Base-by-base conservation (phyloP, 148 eudicot genomes). In the Nyssa sinensis region DNA sequence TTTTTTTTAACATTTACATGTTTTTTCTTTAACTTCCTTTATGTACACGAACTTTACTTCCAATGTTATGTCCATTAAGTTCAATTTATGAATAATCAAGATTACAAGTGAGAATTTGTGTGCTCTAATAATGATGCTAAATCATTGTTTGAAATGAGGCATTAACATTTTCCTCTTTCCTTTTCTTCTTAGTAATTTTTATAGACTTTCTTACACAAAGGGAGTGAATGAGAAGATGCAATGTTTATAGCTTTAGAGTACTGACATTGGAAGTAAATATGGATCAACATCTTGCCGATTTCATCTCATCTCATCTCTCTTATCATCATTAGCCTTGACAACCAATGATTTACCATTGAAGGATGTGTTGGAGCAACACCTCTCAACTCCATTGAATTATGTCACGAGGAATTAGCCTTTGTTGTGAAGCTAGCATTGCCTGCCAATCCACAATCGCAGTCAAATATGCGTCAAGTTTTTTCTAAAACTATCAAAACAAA, bases 151-250 rank as follows among this genome's bases (percentile, higher is more conserved):
- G 59, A 21, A 53, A 21, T 5, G 3, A 19, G 21, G 24, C 1
- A 55, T 3, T 55, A 4, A 24, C 25, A 17, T 1, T 5, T 3
- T 55, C 21, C 24, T 55, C 59, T 55, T 55, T 55, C 17, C 25
- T n/a, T 7, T 49, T 55, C 7, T 55, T n/a, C 23, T 47, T 55
- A 0, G 28, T 41, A 23, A 7, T 4, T 21, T 44, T 24, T 23
- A 25, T 74, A 78, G 82, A 82, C 70, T 79, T 67, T 82, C 80
- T 23, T 75, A 66, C 71, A 75, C 85, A 11, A 67, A 75, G 82
- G 61, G 49, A 51, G 58, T 75, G 37, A 78, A 79, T 6, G 77
- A 75, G 35, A 78, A 79, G n/a, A 64, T 71, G 80, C 32, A 79
- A 82, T 44, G 74, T 78, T 0, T 82, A 71, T 29, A 82, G 85